Evolutionary conservation across 2,329 filamentous ascomycete genomes (phyloP).

Genomic region (Ambrosiella beaveri): DNA sequence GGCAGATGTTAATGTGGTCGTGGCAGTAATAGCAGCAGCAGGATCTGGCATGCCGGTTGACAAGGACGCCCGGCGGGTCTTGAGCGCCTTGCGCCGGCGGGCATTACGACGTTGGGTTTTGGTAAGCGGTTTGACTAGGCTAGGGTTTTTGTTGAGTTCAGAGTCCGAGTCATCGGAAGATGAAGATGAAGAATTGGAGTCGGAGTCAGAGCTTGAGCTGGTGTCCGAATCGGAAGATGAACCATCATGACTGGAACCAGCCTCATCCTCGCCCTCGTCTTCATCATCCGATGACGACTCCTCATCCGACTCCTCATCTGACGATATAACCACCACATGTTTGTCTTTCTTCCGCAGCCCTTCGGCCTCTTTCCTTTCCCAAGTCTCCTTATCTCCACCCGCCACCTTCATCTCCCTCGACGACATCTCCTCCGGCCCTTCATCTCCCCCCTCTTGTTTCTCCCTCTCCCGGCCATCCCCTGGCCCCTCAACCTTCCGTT

Average conservation of each 20-base stretch:
- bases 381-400: neutral
- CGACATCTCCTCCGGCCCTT: conserved; percentile 12
- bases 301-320: too few species aligned
- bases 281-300: neutral
- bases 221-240: conserved; percentile 11
- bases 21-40: too few species aligned
- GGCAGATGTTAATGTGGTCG: too few species aligned
- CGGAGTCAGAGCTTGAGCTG: conserved; percentile 4
- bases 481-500: neutral
- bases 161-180: neutral
- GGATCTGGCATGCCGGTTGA: too few species aligned
- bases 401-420: neutral
- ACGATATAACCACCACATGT: neutral
- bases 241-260: neutral
- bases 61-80: neutral
- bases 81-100: conserved; percentile 4
- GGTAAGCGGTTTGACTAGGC: neutral
- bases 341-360: neutral
- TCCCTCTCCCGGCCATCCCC: neutral
- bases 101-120: conserved; percentile 11
- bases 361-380: neutral
- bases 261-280: neutral
- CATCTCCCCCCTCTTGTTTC: conserved; percentile 18
- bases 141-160: neutral
- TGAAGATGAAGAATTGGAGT: neutral